Percentiles rank a stretch among this genome's conserved stretches.
phyloP scores from a whole-genome alignment of 768 basidiomycete genomes.

The Leccinum uliginosum region DNA sequence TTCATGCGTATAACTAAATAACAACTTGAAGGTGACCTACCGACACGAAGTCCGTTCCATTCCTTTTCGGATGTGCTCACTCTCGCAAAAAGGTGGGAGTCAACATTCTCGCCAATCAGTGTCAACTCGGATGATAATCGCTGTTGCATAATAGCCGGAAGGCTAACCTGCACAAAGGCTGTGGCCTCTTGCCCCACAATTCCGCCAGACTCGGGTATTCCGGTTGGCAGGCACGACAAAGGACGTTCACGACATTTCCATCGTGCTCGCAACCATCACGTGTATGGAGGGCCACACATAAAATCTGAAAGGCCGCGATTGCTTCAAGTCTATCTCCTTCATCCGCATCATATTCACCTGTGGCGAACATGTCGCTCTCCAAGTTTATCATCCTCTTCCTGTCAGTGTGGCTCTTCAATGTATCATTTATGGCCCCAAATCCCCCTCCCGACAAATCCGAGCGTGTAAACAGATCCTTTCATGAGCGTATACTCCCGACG shows the following conservation, averaged over 20 bases:
- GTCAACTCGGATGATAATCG: background rate
- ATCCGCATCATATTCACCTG: background rate
- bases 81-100: too few species aligned
- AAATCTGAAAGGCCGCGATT: background rate
- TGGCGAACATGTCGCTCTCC: slow-evolving; percentile 15
- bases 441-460: slow-evolving; percentile 20
- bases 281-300: slow-evolving; percentile 15
- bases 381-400: slow-evolving; percentile 22
- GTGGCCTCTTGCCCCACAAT: background rate
- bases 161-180: background rate
- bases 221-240: background rate
- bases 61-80: too few species aligned
- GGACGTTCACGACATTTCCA: background rate
- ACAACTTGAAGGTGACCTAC: too few species aligned
- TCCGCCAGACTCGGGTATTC: background rate
- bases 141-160: background rate
- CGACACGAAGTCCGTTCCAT: too few species aligned
- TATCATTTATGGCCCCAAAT: slow-evolving; percentile 21
- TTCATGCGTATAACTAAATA: too few species aligned
- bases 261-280: slow-evolving; percentile 8
- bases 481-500: slow-evolving; percentile 21
- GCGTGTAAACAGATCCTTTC: slow-evolving; percentile 14
- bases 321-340: background rate
- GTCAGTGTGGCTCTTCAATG: slow-evolving; percentile 27
- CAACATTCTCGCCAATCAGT: too few species aligned